Evolutionary conservation across 2,329 filamentous ascomycete genomes (phyloP), one percentile per base, ranked within the genome.

Genomic region (Chaetomiaceae sp.): DNA sequence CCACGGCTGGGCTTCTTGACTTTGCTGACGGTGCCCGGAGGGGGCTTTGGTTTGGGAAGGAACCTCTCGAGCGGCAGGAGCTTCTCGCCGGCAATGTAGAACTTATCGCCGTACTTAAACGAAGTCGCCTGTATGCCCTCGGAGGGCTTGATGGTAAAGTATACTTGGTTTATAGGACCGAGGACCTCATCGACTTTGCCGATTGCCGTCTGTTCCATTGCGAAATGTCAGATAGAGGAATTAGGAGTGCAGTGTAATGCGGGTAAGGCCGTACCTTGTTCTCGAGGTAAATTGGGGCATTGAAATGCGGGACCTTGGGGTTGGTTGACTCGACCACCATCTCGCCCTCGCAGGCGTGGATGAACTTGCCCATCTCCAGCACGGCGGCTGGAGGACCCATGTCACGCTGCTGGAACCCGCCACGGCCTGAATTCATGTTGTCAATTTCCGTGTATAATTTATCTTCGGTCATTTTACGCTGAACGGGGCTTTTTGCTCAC

Each of bases 131-230:
- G 88, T 71, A 99, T 97, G 65, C 94, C 94, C 70, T 97, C 92
- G 69, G 90, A 85, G 50, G 92, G 91, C 77, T 97, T 97, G 73
- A 99, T 87, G 66, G 92, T 97, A 80, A 99, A 99, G 79, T 87
- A 96, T 66, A 97, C 89, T 74, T 96, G 87, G 80, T 96, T 97
- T 73, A 99, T 89, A 59, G 94, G 92, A 53, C 94, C 94, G 63
- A 99, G 86, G 62, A 99, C 88, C 76, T 99, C 94, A 75, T 99
- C 94, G 69, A 99, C 88, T 76, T 97, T 97, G 72, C 94, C 94
- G 71, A 99, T 84, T 58, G 87, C 79, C 41, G 88, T 92, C 86
- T 64, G 46, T 20, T 20, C 4, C 5, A 13, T 5, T 33, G 37
- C 20, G n/a, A n/a, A n/a, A n/a, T n/a, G 48, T 37, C 50, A 34